phyloP scores from a whole-genome alignment of 305 asterid genomes.

The Salvia sclarea region DNA sequence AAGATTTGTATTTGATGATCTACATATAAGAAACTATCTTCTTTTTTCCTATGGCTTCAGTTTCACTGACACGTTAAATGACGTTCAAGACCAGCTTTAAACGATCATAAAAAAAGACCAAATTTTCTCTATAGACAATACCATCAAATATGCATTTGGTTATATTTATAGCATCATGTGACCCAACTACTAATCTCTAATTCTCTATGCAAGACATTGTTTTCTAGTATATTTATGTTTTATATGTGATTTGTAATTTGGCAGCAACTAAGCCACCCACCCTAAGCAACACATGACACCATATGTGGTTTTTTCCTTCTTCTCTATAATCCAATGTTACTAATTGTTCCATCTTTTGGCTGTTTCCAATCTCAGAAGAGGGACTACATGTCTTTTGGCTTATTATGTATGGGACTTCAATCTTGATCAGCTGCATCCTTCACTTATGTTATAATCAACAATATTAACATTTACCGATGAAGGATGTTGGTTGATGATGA shows the following conservation, averaged over 20 bases:
- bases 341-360: not conserved
- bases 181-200: not conserved
- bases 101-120: not conserved
- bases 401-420: not conserved
- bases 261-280: not conserved
- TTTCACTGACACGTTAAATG: not conserved
- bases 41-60: slow-evolving; percentile 7
- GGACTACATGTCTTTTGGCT: not conserved
- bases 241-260: not conserved
- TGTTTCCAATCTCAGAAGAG: not conserved
- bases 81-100: slow-evolving; percentile 3
- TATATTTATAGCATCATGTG: slow-evolving; percentile 15
- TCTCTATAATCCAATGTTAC: not conserved
- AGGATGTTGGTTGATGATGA: not conserved
- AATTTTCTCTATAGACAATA: slow-evolving; percentile 4
- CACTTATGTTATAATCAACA: not conserved
- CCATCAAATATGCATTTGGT: slow-evolving; percentile 28
- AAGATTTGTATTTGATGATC: not conserved
- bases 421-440: not conserved
- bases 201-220: slow-evolving; percentile 10
- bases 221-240: not conserved
- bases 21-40: not conserved
- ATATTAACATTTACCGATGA: not conserved
- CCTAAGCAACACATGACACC: not conserved
- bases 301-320: not conserved